A percentile compares a stretch with the other conserved stretches of the same genome.
These are phyloP conservation scores for Gnaphalium uliginosum DNA, from an alignment of 129 eudicot genomes.

Conservation along the genomic window DNA sequence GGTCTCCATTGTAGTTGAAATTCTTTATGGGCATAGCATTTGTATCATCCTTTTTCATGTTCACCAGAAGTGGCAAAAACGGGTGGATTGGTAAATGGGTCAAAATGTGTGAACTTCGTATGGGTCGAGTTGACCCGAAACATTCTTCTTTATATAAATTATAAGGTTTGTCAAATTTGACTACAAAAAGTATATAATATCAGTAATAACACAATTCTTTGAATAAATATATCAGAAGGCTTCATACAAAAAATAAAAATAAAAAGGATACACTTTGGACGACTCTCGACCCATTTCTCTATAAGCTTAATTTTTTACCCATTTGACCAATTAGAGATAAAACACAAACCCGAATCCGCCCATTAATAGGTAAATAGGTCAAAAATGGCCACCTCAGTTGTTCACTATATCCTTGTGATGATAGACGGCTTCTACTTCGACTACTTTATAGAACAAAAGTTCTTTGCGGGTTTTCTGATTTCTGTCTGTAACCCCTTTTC, in stretches of 20 bases:
- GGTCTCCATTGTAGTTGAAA: not conserved
- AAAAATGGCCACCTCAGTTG: not conserved
- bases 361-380: not conserved
- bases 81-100: not conserved
- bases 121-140: not conserved
- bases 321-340: not conserved
- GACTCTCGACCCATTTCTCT: not conserved
- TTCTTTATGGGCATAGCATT: not conserved
- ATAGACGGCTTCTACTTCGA: not conserved
- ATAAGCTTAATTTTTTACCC: not conserved
- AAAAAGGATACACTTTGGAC: not conserved
- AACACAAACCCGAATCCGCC: not conserved
- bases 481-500: slow-evolving; percentile 4
- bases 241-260: not conserved
- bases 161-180: not conserved
- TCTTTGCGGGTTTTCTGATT: not conserved
- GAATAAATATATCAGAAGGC: not conserved
- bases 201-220: not conserved
- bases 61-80: not conserved
- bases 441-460: not conserved
- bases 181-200: not conserved
- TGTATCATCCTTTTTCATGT: not conserved
- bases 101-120: not conserved
- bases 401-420: not conserved
- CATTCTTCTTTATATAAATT: not conserved